Evolutionary conservation across 2,329 filamentous ascomycete genomes (phyloP).

Genomic region (Colletotrichum sp.): DNA sequence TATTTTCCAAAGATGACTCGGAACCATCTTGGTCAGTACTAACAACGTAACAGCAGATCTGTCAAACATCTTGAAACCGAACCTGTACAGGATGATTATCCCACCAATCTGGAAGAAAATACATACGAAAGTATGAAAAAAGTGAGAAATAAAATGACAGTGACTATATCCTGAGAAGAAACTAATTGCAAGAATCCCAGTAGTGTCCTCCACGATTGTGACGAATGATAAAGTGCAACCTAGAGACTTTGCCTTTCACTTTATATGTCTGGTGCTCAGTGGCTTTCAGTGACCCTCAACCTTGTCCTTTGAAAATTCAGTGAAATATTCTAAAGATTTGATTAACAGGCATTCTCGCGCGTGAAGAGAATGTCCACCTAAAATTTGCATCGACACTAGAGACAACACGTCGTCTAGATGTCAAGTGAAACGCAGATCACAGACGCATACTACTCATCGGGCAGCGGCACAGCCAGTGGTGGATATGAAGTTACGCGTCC

Average conservation of each 20-base stretch:
- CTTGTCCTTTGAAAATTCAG: neutral
- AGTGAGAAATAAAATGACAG: too few species aligned
- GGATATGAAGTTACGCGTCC: neutral
- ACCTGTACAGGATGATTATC: too few species aligned
- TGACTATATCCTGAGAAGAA: too few species aligned
- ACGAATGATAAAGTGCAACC: neutral
- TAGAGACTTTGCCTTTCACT: neutral
- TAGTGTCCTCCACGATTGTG: neutral
- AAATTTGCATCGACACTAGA: neutral
- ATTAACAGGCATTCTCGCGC: neutral
- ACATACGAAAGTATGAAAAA: too few species aligned
- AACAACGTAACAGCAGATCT: too few species aligned
- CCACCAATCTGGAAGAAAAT: too few species aligned
- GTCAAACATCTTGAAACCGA: too few species aligned
- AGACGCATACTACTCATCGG: neutral
- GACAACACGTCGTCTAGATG: neutral
- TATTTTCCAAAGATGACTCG: too few species aligned
- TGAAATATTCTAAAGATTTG: neutral
- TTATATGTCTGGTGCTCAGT: neutral
- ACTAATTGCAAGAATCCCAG: neutral
- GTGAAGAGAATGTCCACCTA: neutral
- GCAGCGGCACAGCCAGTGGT: neutral
- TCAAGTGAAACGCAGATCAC: neutral
- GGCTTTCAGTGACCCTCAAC: neutral
- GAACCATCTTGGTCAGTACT: too few species aligned